Evolutionary conservation across 2,329 filamentous ascomycete genomes (phyloP).

Genomic region (Pseudopithomyces chartarum): DNA sequence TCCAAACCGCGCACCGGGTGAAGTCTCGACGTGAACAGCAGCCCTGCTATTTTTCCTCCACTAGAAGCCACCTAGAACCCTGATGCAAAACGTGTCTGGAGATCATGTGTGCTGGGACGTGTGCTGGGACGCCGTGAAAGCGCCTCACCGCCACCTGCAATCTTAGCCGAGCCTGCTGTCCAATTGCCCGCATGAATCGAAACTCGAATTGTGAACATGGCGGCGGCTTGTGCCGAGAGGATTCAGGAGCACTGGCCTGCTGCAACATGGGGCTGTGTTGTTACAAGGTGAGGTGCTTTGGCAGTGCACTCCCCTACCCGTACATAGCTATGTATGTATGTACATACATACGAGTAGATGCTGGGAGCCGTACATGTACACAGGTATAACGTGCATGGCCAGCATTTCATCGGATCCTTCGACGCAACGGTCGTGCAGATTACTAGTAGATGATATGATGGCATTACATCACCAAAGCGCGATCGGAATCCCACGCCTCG

Average conservation of each 20-base stretch:
- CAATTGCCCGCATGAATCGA: background rate
- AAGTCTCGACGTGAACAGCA: background rate
- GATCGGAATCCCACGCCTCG: too few species aligned
- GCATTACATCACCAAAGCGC: too few species aligned
- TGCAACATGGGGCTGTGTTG: conserved; percentile 2
- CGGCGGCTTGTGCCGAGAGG: conserved; percentile 1
- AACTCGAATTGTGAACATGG: conserved; percentile 1
- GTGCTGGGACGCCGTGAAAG: background rate
- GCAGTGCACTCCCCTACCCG: too few species aligned
- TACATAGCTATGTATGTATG: too few species aligned
- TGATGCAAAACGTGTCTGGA: conserved; percentile 20
- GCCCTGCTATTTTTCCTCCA: conserved; percentile 18
- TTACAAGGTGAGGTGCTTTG: too few species aligned
- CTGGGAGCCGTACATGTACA: background rate
- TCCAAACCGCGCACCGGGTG: conserved; percentile 5
- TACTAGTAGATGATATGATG: background rate
- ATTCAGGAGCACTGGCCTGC: background rate
- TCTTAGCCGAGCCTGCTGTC: conserved; percentile 4
- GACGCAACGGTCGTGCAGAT: conserved; percentile 2
- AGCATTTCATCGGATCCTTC: background rate
- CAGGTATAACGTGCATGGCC: background rate
- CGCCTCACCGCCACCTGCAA: conserved; percentile 4
- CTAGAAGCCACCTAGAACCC: conserved; percentile 29
- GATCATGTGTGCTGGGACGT: conserved; percentile 22
- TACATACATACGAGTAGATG: too few species aligned